Conservation (phyloP, 306 rosid species). For the Oemleria cerasiformis region DNA sequence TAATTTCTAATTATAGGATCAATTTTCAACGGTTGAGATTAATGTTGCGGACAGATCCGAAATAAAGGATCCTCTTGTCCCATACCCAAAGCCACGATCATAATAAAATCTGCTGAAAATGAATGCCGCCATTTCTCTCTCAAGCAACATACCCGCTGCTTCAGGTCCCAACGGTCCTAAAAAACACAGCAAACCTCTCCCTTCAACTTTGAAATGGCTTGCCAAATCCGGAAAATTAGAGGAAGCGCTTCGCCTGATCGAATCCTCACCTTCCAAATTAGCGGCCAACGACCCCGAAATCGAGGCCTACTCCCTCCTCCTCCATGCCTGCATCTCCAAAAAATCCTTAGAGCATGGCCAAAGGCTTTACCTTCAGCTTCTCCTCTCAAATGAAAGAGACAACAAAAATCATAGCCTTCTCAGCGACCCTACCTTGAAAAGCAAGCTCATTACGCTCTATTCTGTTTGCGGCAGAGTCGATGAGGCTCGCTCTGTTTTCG, state of each 20-base stretch:
- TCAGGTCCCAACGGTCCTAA: slow-evolving; percentile 13
- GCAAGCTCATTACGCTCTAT: slow-evolving; percentile 59
- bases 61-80: no score
- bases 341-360: slow-evolving; percentile 50
- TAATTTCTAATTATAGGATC: no score
- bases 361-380: slow-evolving; percentile 42
- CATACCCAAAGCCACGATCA: no score
- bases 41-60: no score
- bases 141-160: slow-evolving; percentile 31
- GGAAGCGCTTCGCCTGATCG: slow-evolving; percentile 47
- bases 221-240: slow-evolving; percentile 47
- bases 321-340: slow-evolving; percentile 51
- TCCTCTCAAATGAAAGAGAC: slow-evolving; percentile 14
- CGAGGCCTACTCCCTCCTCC: slow-evolving; percentile 34
- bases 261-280: slow-evolving; percentile 39
- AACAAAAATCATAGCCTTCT: slow-evolving; percentile 23
- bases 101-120: slow-evolving; percentile 7
- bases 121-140: slow-evolving; percentile 43
- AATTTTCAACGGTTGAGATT: no score
- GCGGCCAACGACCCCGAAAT: slow-evolving; percentile 22
- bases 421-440: slow-evolving; percentile 41
- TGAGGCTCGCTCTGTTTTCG: slow-evolving; percentile 46
- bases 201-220: slow-evolving; percentile 39
- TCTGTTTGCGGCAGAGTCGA: slow-evolving; percentile 50
- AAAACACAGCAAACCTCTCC: slow-evolving; percentile 4